Conservation (phyloP, 2,329 filamentous ascomycete species). For the Septoria linicola region DNA sequence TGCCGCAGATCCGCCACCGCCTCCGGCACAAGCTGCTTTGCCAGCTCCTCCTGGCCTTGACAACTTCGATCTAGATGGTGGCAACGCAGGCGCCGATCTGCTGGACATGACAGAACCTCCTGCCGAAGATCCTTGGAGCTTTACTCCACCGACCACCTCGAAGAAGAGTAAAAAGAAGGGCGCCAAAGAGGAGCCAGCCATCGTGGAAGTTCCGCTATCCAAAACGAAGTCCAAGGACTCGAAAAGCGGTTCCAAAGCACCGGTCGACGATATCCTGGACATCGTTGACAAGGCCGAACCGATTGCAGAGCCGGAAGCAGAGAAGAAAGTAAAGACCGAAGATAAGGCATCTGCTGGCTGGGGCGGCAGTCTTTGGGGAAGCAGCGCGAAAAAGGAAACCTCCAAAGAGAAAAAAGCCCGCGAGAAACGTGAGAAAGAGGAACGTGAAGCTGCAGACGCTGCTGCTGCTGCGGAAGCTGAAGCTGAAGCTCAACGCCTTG, state of each 20-base stretch:
- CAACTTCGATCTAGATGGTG: conserved; percentile 40
- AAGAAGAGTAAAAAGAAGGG: conserved; percentile 44
- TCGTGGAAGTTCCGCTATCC: conserved; percentile 33
- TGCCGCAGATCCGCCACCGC: conserved; percentile 35
- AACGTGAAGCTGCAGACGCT: conserved; percentile 41
- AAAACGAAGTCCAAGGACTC: conserved; percentile 39
- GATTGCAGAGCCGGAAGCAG: conserved; percentile 14
- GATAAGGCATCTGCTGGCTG: conserved; percentile 44
- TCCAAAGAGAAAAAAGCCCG: conserved; percentile 36
- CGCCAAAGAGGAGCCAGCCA: conserved; percentile 31
- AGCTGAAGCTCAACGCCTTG: conserved; percentile 31
- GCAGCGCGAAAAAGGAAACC: conserved; percentile 39
- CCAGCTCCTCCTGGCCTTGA: conserved; percentile 35
- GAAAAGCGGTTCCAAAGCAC: conserved; percentile 30
- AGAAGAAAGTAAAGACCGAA: conserved; percentile 35
- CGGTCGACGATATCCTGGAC: conserved; percentile 31
- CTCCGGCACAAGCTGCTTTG: conserved; percentile 19
- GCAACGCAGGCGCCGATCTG: conserved; percentile 22
- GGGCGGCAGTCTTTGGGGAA: conserved; percentile 34
- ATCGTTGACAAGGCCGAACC: conserved; percentile 29
- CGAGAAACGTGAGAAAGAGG: conserved; percentile 48
- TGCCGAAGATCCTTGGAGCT: conserved; percentile 34
- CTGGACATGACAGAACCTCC: conserved; percentile 26
- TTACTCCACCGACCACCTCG: conserved; percentile 28
- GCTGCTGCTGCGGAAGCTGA: conserved; percentile 38